Conservation (phyloP, 768 basidiomycete species). For the Hygrophoropsis aurantiaca region DNA sequence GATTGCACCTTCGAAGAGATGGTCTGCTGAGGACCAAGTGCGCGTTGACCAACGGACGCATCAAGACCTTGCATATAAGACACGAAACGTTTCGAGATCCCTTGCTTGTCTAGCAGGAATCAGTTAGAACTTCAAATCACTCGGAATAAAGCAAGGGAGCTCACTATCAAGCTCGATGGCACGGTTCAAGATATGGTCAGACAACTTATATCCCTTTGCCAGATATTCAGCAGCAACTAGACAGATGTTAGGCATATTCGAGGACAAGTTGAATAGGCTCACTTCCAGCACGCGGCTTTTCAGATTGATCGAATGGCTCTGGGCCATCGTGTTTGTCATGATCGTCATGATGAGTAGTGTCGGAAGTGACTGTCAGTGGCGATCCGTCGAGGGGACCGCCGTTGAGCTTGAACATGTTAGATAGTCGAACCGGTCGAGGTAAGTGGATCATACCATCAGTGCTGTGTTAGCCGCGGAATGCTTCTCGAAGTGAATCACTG, state of each 20-base stretch:
- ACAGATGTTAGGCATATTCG: constrained; percentile 1
- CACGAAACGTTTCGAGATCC: constrained; percentile 86
- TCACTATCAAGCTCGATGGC: constrained; percentile 80
- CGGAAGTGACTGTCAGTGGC: constrained; percentile 69
- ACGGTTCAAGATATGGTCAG: constrained; percentile 73
- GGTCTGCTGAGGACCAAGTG: constrained; percentile 81
- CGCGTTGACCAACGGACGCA: constrained; percentile 61
- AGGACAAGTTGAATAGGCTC: constrained; percentile 20
- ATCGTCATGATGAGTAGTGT: constrained; percentile 51
- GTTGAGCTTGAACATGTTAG: constrained; percentile 47
- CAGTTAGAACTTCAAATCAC: neutral
- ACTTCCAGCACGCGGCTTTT: constrained; percentile 91
- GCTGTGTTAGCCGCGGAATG: constrained; percentile 82
- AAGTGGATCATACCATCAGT: constrained; percentile 55
- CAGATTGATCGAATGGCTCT: constrained; percentile 67
- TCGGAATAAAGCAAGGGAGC: constrained; percentile 15
- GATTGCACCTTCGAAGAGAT: constrained; percentile 71
- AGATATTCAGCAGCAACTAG: constrained; percentile 91
- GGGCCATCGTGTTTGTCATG: constrained; percentile 36
- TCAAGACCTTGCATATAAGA: constrained; percentile 76
- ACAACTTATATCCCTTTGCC: constrained; percentile 82
- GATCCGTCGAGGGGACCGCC: constrained; percentile 77
- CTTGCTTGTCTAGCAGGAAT: constrained; percentile 59
- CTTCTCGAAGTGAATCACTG: constrained; percentile 85
- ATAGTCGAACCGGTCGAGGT: neutral